These are phyloP conservation scores for Schwanniomyces polymorphus DNA, from an alignment of 805 yeast species.

Conservation along the genomic window DNA sequence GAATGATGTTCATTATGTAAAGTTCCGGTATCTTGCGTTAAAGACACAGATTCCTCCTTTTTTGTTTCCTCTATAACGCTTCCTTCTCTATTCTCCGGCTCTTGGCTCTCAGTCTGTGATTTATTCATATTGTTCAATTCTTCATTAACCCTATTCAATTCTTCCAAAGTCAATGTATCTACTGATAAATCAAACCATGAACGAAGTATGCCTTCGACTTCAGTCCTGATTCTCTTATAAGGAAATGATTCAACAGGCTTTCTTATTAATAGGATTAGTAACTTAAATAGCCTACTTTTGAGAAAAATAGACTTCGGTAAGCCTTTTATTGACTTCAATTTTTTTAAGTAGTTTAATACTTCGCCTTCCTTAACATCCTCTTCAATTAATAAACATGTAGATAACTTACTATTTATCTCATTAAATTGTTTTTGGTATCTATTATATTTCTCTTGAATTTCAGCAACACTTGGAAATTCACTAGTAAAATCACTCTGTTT, in stretches of 20 bases:
- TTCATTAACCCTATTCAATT: conserved; percentile 6
- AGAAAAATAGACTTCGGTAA: conserved; percentile 30
- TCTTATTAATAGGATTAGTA: conserved; percentile 30
- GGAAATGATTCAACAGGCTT: conserved; percentile 22
- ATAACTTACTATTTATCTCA: conserved; percentile 11
- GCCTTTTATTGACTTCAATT: conserved; percentile 13
- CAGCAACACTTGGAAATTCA: conserved; percentile 23
- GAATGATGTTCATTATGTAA: not conserved
- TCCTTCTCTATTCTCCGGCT: not conserved
- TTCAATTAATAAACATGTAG: conserved; percentile 6
- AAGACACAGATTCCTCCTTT: not conserved
- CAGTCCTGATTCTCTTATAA: conserved; percentile 13
- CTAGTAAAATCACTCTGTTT: conserved; percentile 26
- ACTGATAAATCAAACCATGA: conserved; percentile 17
- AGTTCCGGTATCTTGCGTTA: not conserved
- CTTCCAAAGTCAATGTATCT: conserved; percentile 14
- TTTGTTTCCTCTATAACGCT: not conserved
- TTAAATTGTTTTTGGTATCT: conserved; percentile 16
- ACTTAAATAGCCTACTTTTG: conserved; percentile 30
- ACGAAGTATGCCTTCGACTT: conserved; percentile 19
- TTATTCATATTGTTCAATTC: conserved; percentile 4
- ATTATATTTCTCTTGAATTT: conserved; percentile 16
- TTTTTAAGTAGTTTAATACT: conserved; percentile 15
- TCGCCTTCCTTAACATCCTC: conserved; percentile 12
- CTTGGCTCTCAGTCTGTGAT: conserved; percentile 4